Evolutionary conservation across 2,329 filamentous ascomycete species (phyloP).

Genomic region (Colletotrichum cordylinicola): DNA sequence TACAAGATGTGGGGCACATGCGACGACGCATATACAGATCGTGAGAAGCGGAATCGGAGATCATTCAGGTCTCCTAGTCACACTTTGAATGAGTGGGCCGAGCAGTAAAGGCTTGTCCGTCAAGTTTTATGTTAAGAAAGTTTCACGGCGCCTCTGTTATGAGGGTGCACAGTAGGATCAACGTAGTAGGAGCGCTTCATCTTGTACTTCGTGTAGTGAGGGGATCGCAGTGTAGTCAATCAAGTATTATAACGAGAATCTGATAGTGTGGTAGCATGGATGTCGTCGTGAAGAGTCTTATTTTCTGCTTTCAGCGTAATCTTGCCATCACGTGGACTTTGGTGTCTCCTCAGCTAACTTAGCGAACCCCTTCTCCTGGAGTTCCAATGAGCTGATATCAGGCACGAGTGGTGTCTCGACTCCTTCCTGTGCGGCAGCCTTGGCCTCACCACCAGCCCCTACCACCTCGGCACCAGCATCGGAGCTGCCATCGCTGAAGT

Average conservation of each 20-base stretch:
- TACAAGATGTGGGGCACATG: neutral
- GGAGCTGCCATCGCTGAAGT: constrained; percentile 40
- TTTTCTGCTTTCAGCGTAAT: neutral
- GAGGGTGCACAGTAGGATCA: neutral
- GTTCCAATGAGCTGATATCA: constrained; percentile 49
- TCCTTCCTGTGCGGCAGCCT: constrained; percentile 36
- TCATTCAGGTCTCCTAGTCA: neutral
- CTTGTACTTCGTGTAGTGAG: neutral
- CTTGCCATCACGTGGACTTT: neutral
- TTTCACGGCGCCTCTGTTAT: neutral
- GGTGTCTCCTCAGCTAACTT: constrained; percentile 33
- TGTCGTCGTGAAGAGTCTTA: neutral
- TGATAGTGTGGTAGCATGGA: neutral
- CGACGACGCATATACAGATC: neutral
- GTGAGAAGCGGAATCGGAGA: neutral
- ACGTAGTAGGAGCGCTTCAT: neutral
- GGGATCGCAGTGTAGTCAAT: neutral
- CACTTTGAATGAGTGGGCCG: no score
- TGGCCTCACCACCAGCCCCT: constrained; percentile 44
- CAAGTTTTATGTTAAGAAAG: neutral
- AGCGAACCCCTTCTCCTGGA: constrained; percentile 64
- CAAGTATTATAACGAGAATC: neutral
- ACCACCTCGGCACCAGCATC: constrained; percentile 29
- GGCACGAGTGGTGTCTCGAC: constrained; percentile 54
- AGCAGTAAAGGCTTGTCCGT: neutral